Evolutionary conservation across 2,329 filamentous ascomycete species (phyloP), one percentile per base, ranked within the genome.

Genomic region (Aspergillus sp.): DNA sequence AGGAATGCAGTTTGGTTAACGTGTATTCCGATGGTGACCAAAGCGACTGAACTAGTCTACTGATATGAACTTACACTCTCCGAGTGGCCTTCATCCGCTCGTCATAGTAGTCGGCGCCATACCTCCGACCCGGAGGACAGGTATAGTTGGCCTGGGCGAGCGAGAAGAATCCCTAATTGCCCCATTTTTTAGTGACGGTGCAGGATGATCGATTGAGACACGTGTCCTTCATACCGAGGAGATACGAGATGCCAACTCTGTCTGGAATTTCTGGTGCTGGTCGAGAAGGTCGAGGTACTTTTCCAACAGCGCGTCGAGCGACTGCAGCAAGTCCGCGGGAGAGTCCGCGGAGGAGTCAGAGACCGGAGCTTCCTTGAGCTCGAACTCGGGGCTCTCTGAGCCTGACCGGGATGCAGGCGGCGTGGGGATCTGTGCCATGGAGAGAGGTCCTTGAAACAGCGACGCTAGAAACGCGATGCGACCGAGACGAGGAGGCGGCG

Each of bases 101-200:
- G 68, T 83, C 81, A 59, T 81, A 83, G 62, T 78, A 81, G 55
- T 82, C 80, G 39, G 77, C 71, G 14, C 81, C 80, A 71, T 79
- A 80, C 53, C 77, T 70, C 56, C 78, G 75, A 16, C 77, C 77
- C 16, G 78, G 75, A 2, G 77, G 72, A 60, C 76, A 78, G 31
- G 75, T 76, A 61, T 79, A 80, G 61, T 82, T 82, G 42, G 80
- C 80, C 58, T 81, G 76, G 20, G 80, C 77, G 32, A 83, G 75
- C 42, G 78, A 75, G 45, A 82, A 69, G 61, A 80, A 82, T 4
- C 80, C 80, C 75, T 82, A 49, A 7, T 26, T 63, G 20, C 20
- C 20, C 20, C 1, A 22, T 22, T 58, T 26, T 56, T 36, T 46
- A 45, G 20, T 29, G n/a, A 26, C 7, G 10, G 39, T 47, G 9